Evolutionary conservation across 495 filamentous ascomycete species (phyloP).

Genomic region (Penicillium bialowiezense): DNA sequence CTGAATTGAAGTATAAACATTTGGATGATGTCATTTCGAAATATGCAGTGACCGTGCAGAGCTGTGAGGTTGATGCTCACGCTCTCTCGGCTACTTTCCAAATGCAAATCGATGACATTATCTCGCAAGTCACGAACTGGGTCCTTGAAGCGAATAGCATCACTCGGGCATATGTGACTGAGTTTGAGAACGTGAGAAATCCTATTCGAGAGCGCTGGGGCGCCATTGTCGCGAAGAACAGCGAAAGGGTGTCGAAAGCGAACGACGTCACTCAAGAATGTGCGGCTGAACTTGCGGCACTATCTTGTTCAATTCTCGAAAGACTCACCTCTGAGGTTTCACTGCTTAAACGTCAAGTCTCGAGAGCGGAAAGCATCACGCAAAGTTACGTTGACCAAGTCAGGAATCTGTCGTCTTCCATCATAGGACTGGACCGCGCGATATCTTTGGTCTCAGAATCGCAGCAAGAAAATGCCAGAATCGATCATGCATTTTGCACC

Average conservation of each 20-base stretch:
- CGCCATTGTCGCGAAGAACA: not conserved
- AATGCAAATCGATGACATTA: not conserved
- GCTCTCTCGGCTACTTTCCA: not conserved
- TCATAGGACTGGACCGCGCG: not conserved
- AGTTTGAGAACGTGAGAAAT: not conserved
- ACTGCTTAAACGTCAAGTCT: not conserved
- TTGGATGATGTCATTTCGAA: not conserved
- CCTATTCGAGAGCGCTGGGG: not conserved
- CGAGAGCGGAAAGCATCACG: not conserved
- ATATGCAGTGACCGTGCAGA: not conserved
- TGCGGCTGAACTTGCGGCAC: not conserved
- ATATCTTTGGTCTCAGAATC: conserved; percentile 2
- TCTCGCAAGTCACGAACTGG: not conserved
- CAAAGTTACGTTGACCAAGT: not conserved
- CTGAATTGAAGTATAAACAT: conserved; percentile 1
- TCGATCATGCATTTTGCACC: conserved; percentile 21
- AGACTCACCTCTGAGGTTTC: not conserved
- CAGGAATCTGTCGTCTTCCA: not conserved
- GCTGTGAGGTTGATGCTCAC: not conserved
- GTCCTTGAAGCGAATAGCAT: not conserved
- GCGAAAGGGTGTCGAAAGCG: not conserved
- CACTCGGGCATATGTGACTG: not conserved
- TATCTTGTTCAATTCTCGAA: not conserved
- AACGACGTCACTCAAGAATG: not conserved
- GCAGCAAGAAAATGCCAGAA: not conserved